Base-by-base conservation (phyloP, 306 rosid genomes). In the Gleditsia sinensis region DNA sequence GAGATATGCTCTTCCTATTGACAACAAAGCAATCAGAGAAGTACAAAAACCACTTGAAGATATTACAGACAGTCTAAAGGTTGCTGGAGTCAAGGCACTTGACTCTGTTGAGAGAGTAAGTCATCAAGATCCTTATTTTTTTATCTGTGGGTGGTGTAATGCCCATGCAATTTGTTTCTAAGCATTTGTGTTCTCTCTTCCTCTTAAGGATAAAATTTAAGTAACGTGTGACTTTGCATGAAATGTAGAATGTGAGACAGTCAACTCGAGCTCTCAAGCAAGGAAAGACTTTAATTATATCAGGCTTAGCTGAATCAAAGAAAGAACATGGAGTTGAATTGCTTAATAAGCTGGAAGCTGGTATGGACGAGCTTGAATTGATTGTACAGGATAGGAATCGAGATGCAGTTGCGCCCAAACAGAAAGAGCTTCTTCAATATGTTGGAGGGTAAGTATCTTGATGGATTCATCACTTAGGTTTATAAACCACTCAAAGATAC, bases 1-100 rank as follows among this genome's bases (percentile, higher is more conserved):
- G 88, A 87, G 99, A 80, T 86, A 94, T 77, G 96, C 93, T 36
- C 89, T 94, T 68, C 99, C 99, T 80, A 92, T 91, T 46, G 73
- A 94, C 78, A 94, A 94, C 69, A 94, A 90, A 84, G 99, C 99
- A 19, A 82, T 94, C 30, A 83, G 99, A 86, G 99, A 94, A 83
- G 96, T 94, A 12, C 97, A 94, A 76, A 94, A 92, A 56, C 97
- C 97, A 14, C 96, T 94, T 37, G 99, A 94, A 86, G 99, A 94
- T 83, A 90, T 92, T 64, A 87, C 97, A 7, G 97, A 94, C 7
- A 88, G 96, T 79, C 97, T 94, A 66, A 92, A 94, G 82, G 48
- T 92, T 63, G 78, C 97, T 24, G 99, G 99, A 80, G 86, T 79
- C 80, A 92, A 77, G 66, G 99, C 99, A 55, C 95, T 92, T 36